Evolutionary conservation across 306 rosid species (phyloP).

Genomic region (Citrullus mucosospermus): DNA sequence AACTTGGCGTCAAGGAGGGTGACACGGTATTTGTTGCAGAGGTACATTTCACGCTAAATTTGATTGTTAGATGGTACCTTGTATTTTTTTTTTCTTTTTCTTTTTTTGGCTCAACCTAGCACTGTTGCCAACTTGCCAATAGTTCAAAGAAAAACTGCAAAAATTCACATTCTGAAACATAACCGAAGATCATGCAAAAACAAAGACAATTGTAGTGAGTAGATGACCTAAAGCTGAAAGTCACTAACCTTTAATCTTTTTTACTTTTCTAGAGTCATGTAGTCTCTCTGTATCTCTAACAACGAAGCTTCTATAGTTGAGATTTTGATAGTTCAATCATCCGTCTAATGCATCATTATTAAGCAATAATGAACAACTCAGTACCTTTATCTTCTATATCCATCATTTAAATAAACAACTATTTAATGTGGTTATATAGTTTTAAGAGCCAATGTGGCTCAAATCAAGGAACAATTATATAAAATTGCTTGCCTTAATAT

Average conservation of each 20-base stretch:
- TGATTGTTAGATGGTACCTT: conserved; percentile 2
- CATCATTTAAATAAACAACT: not conserved
- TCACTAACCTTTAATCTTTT: not conserved
- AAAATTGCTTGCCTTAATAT: not conserved
- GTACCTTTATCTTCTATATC: not conserved
- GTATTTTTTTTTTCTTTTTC: not conserved
- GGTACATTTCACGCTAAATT: conserved; percentile 27
- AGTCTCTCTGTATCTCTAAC: not conserved
- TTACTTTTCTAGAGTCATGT: not conserved
- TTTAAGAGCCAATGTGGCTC: not conserved
- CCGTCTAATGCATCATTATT: not conserved
- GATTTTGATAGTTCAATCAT: not conserved
- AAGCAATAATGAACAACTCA: not conserved
- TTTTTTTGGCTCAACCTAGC: not conserved
- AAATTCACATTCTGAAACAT: not conserved
- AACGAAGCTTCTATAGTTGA: not conserved
- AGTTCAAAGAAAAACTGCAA: not conserved
- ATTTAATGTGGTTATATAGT: not conserved
- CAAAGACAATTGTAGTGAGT: not conserved
- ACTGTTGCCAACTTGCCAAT: not conserved
- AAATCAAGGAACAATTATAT: not conserved
- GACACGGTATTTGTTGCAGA: conserved; percentile 72
- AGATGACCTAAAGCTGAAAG: not conserved
- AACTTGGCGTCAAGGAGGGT: conserved; percentile 77
- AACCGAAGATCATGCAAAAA: not conserved